Conservation (phyloP, 2,329 filamentous ascomycete species). For the Scopulariopsis brevicaulis region DNA sequence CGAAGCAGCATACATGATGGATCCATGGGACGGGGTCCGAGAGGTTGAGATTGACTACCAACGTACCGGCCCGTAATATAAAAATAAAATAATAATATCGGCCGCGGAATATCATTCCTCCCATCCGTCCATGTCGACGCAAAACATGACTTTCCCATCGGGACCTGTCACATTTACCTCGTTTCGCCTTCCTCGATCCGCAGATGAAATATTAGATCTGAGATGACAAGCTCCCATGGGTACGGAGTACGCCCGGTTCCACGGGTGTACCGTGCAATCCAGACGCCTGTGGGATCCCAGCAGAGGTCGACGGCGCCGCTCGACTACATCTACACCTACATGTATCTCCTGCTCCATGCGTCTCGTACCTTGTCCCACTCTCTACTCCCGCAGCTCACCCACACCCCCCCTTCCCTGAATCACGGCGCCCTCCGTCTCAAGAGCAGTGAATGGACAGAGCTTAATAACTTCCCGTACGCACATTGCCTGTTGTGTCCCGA, state of each 20-base stretch:
- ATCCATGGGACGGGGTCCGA: too few species aligned
- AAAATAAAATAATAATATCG: background rate
- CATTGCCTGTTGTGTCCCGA: background rate
- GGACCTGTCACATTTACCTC: background rate
- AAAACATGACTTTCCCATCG: background rate
- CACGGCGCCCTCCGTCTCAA: background rate
- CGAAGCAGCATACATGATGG: too few species aligned
- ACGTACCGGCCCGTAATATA: background rate
- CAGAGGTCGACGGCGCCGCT: background rate
- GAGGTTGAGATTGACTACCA: background rate
- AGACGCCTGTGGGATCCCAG: background rate
- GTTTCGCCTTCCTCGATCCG: background rate
- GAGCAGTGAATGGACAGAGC: background rate
- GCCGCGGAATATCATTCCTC: background rate
- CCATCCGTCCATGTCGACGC: background rate
- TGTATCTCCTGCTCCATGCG: background rate
- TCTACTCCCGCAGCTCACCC: background rate
- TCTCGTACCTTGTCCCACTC: background rate
- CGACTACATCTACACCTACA: background rate
- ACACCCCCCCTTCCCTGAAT: background rate
- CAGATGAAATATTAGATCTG: background rate
- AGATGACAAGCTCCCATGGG: background rate
- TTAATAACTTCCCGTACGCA: background rate
- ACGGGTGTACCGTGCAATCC: background rate
- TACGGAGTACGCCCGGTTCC: background rate